phyloP scores from a whole-genome alignment of 2,329 filamentous ascomycete species.

The Fusarium subtropicale region DNA sequence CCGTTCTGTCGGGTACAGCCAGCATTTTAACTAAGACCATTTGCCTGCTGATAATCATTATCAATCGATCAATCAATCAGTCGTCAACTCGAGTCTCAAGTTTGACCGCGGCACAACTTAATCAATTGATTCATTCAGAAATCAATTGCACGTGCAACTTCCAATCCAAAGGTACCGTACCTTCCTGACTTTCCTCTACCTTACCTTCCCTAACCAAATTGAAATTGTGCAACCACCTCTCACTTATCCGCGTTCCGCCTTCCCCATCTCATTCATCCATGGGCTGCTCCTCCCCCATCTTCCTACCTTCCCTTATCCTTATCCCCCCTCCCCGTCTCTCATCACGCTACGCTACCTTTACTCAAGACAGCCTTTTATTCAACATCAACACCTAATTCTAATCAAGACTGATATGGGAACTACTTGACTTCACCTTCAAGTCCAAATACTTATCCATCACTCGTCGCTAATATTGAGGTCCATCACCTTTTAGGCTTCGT shows the following conservation, averaged over 20 bases:
- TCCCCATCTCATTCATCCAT: conserved; percentile 29
- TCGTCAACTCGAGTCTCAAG: background rate
- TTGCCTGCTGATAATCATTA: background rate
- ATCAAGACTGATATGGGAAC: conserved; percentile 11
- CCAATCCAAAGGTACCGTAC: conserved; percentile 1
- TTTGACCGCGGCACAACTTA: conserved; percentile 20
- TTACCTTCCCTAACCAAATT: conserved; percentile 16
- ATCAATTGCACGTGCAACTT: conserved; percentile 38
- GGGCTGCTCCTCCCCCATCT: conserved; percentile 18
- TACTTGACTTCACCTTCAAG: background rate
- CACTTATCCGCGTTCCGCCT: conserved; percentile 34
- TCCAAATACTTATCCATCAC: background rate
- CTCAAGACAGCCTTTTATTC: conserved; percentile 15
- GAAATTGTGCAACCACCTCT: conserved; percentile 39
- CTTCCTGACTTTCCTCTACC: background rate
- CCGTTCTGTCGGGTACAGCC: conserved; percentile 34
- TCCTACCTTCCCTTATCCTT: conserved; percentile 19
- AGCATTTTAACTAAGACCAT: background rate
- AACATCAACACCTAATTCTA: conserved; percentile 36
- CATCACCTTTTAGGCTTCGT: background rate
- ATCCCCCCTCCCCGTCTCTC: conserved; percentile 15
- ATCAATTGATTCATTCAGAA: conserved; percentile 3
- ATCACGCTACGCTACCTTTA: conserved; percentile 21
- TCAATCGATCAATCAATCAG: background rate
- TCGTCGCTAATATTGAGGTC: background rate